phyloP scores from a whole-genome alignment of 768 basidiomycete genomes.

The Candolleomyces efflorescens region DNA sequence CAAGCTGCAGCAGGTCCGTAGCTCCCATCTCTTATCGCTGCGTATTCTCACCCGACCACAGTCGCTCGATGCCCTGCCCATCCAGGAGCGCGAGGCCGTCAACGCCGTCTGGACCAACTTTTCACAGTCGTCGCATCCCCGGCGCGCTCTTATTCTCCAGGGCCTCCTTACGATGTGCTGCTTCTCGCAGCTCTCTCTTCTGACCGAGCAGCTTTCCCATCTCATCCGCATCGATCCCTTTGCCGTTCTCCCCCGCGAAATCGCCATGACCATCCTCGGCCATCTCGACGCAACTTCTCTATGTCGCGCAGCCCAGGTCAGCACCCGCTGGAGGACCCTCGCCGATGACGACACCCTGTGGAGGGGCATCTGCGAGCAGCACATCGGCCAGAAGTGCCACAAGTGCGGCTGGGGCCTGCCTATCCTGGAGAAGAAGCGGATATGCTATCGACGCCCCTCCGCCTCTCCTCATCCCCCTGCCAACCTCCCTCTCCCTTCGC shows the following conservation, averaged over 20 bases:
- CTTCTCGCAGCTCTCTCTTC: slow-evolving; percentile 95
- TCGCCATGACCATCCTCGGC: slow-evolving; percentile 80
- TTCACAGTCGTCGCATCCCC: slow-evolving; percentile 87
- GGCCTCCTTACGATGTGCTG: slow-evolving; percentile 99
- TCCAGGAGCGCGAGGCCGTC: slow-evolving; percentile 82
- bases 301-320: slow-evolving; percentile 91
- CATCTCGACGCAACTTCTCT: slow-evolving; percentile 91
- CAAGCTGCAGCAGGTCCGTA: slow-evolving; percentile 81
- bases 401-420: slow-evolving; percentile 99
- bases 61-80: slow-evolving; percentile 86
- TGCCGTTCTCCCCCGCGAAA: slow-evolving; percentile 83
- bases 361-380: slow-evolving; percentile 96
- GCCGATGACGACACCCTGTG: slow-evolving; percentile 96
- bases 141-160: slow-evolving; percentile 90
- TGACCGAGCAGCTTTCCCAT: slow-evolving; percentile 86
- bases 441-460: slow-evolving; percentile 32
- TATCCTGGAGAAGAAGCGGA: slow-evolving; percentile 72
- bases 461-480: slow-evolving; percentile 32
- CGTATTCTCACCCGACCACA: slow-evolving; percentile 28
- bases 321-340: slow-evolving; percentile 75
- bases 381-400: slow-evolving; percentile 93
- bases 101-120: slow-evolving; percentile 96
- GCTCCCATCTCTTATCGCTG: not conserved
- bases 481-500: slow-evolving; percentile 14
- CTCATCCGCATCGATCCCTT: slow-evolving; percentile 97